These are phyloP conservation scores for Bruguiera hainesii DNA, from an alignment of 441 rosid species.

Conservation along the genomic window DNA sequence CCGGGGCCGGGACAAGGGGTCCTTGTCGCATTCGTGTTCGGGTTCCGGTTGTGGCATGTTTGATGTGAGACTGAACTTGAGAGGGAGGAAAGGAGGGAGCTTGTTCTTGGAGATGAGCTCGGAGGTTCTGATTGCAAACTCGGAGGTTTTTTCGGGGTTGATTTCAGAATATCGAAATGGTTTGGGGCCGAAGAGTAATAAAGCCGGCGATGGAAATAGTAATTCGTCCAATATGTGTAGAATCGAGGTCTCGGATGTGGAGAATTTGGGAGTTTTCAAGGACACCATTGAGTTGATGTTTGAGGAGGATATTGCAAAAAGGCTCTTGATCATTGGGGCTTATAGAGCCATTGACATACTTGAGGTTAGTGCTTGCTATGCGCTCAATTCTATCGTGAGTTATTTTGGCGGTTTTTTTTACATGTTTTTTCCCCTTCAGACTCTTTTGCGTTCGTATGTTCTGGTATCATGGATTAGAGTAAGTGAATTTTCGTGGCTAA, in stretches of 20 bases:
- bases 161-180: constrained; percentile 30
- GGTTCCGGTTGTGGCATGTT: constrained; percentile 26
- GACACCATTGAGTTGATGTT: constrained; percentile 84
- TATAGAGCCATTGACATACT: constrained; percentile 67
- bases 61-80: constrained; percentile 67
- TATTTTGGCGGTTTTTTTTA: not conserved
- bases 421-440: not conserved
- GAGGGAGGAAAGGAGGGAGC: constrained; percentile 61
- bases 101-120: constrained; percentile 69
- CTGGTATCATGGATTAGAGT: not conserved
- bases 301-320: constrained; percentile 50
- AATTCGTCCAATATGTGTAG: constrained; percentile 44
- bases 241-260: constrained; percentile 75
- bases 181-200: constrained; percentile 16
- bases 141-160: constrained; percentile 52
- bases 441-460: not conserved
- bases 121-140: constrained; percentile 52
- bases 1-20: constrained; percentile 28
- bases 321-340: constrained; percentile 62
- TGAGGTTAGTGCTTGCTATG: constrained; percentile 47
- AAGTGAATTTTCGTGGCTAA: too few relatives aligned
- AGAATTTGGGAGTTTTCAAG: constrained; percentile 67
- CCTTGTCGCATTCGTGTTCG: constrained; percentile 15
- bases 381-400: not conserved
- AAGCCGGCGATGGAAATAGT: constrained; percentile 9